Conservation (phyloP, 164 flowering plant species). For the Buxus sempervirens region DNA sequence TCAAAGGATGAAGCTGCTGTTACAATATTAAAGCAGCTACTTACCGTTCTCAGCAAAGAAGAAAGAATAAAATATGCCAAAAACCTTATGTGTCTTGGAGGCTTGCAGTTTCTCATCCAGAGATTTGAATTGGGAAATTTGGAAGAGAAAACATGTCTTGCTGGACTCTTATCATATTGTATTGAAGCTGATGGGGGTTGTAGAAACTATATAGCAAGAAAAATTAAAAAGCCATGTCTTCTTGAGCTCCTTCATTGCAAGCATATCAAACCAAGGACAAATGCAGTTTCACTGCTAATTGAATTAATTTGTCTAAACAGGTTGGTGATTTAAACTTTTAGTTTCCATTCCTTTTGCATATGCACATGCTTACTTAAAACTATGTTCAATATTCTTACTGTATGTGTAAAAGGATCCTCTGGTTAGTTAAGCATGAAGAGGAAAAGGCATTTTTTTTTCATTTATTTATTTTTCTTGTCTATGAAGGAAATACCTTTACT, state of each 20-base stretch:
- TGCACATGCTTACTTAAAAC: no score
- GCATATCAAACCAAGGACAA: conserved; percentile 34
- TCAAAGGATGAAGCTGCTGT: conserved; percentile 36
- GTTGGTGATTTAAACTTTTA: conserved; percentile 22
- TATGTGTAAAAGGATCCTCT: no score
- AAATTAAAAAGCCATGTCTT: conserved; percentile 35
- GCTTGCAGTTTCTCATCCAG: conserved; percentile 45
- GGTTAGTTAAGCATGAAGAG: no score
- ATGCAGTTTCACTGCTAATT: conserved; percentile 39
- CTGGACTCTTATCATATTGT: conserved; percentile 40
- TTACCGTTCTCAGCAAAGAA: conserved; percentile 32
- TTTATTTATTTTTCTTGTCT: no score
- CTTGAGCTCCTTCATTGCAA: conserved; percentile 54
- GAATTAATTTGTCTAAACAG: conserved; percentile 65
- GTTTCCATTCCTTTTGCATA: background rate
- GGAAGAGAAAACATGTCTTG: conserved; percentile 45
- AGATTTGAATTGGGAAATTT: conserved; percentile 47
- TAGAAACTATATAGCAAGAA: conserved; percentile 46
- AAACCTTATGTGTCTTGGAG: conserved; percentile 54
- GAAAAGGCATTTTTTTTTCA: no score
- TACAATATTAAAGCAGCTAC: conserved; percentile 48
- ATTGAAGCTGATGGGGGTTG: conserved; percentile 53
- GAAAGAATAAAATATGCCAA: conserved; percentile 41
- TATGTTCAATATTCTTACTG: no score
- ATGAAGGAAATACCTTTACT: no score